These are phyloP conservation scores for Moesziomyces antarcticus DNA, from an alignment of 1,284 basidiomycete genomes.

Conservation along the genomic window DNA sequence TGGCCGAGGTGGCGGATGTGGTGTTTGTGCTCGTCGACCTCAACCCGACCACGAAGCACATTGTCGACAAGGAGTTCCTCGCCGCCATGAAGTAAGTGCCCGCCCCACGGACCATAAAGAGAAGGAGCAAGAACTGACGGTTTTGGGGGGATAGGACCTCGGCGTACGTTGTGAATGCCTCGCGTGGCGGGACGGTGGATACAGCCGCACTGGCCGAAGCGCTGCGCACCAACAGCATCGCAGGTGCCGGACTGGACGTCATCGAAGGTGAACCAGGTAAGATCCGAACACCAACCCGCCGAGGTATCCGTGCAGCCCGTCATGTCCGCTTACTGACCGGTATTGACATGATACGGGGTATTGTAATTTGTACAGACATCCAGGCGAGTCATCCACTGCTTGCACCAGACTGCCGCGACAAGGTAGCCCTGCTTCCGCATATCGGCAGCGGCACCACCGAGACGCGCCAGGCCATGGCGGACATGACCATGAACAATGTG, in stretches of 20 bases:
- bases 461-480: slow-evolving; percentile 83
- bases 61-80: slow-evolving; percentile 80
- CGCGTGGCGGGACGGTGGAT: slow-evolving; percentile 79
- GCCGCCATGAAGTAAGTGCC: slow-evolving; percentile 80
- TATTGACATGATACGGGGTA: not conserved
- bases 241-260: slow-evolving; percentile 92
- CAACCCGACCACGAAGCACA: slow-evolving; percentile 77
- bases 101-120: not conserved
- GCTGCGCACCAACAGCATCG: slow-evolving; percentile 80
- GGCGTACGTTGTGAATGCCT: slow-evolving; percentile 58
- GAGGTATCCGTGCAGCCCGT: slow-evolving; percentile 12
- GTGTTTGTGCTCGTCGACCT: slow-evolving; percentile 79
- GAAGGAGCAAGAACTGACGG: not conserved
- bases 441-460: slow-evolving; percentile 89
- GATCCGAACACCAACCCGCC: slow-evolving; percentile 10
- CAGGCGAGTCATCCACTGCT: slow-evolving; percentile 80
- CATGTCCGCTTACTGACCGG: slow-evolving; percentile 5
- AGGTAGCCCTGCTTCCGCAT: slow-evolving; percentile 85
- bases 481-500: slow-evolving; percentile 50
- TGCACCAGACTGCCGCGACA: slow-evolving; percentile 64
- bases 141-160: slow-evolving; percentile 18
- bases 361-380: slow-evolving; percentile 70
- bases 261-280: slow-evolving; percentile 85
- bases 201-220: slow-evolving; percentile 82
- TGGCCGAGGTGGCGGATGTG: slow-evolving; percentile 49